Conservation (phyloP, 2,329 filamentous ascomycete genomes). For the Penicillium decumbens region DNA sequence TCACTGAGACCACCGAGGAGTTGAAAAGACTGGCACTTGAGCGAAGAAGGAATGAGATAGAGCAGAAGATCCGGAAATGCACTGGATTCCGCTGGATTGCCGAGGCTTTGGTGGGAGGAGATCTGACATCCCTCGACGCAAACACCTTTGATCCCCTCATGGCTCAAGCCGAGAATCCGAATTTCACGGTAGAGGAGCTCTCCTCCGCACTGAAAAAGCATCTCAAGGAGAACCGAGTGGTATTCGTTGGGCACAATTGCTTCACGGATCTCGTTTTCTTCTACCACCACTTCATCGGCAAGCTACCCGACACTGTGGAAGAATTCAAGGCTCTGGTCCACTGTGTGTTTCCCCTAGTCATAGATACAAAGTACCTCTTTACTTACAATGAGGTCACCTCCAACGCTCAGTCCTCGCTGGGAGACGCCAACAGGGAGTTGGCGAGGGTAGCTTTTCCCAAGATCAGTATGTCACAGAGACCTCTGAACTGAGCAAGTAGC, state of each 20-base stretch:
- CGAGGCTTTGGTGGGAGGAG: constrained; percentile 43
- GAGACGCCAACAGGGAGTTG: constrained; percentile 28
- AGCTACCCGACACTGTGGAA: constrained; percentile 52
- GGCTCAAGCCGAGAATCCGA: constrained; percentile 14
- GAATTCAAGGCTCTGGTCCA: constrained; percentile 52
- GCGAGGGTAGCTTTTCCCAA: constrained; percentile 23
- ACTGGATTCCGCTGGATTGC: constrained; percentile 47
- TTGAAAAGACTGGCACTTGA: constrained; percentile 32
- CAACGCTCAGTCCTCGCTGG: constrained; percentile 42
- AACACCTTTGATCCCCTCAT: constrained; percentile 30
- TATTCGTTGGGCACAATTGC: constrained; percentile 60
- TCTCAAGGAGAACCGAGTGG: constrained; percentile 45
- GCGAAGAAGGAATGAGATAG: constrained; percentile 25
- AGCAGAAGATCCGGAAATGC: constrained; percentile 32
- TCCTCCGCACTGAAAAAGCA: constrained; percentile 34
- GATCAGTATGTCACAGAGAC: constrained; percentile 26
- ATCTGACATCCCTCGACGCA: constrained; percentile 35
- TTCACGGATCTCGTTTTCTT: constrained; percentile 61
- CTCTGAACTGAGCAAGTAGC: background rate
- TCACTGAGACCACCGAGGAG: constrained; percentile 36
- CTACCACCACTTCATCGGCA: constrained; percentile 56
- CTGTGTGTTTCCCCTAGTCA: constrained; percentile 52
- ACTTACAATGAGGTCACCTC: constrained; percentile 53
- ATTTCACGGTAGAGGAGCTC: constrained; percentile 24
- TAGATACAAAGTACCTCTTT: constrained; percentile 62